Percentiles rank a stretch among this genome's conserved stretches.
Conservation (phyloP, 2,329 filamentous ascomycete species). For the Remersonia thermophila region DNA sequence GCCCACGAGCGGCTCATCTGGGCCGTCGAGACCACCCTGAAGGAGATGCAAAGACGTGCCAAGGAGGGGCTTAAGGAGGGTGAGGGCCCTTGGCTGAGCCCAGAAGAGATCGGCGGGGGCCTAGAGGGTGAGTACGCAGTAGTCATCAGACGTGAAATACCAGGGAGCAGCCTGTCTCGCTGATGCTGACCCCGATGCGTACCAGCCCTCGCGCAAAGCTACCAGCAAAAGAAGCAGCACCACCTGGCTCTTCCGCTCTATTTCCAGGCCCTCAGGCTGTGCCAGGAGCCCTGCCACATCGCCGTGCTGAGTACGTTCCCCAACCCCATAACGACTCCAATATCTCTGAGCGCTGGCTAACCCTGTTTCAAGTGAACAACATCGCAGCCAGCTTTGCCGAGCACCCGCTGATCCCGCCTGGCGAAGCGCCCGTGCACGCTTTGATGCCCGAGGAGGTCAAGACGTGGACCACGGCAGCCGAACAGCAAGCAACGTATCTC, state of each 20-base stretch:
- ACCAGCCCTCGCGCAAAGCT: slow-evolving; percentile 60
- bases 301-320: slow-evolving; percentile 56
- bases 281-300: slow-evolving; percentile 57
- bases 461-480: slow-evolving; percentile 23
- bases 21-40: slow-evolving; percentile 68
- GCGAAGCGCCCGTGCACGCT: slow-evolving; percentile 21
- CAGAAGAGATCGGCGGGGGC: slow-evolving; percentile 59
- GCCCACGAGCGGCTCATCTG: slow-evolving; percentile 67
- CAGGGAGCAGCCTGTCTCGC: too few relatives aligned
- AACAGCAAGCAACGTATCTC: slow-evolving; percentile 49
- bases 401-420: slow-evolving; percentile 35
- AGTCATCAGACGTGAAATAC: too few relatives aligned
- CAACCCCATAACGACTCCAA: too few relatives aligned
- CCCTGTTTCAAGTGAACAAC: slow-evolving; percentile 54
- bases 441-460: slow-evolving; percentile 11
- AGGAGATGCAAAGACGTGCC: slow-evolving; percentile 58
- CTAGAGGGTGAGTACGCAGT: slow-evolving; percentile 47
- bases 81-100: slow-evolving; percentile 58
- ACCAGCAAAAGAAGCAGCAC: slow-evolving; percentile 60
- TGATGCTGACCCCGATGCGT: slow-evolving; percentile 17
- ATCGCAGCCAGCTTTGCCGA: slow-evolving; percentile 62
- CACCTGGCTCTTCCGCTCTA: slow-evolving; percentile 78
- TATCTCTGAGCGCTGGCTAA: neutral
- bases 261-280: slow-evolving; percentile 67
- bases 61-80: slow-evolving; percentile 55